Evolutionary conservation across 108 stramenopile genomes (phyloP), one percentile per base, ranked within the genome.

Genomic region (Nitzschia inconspicua): DNA sequence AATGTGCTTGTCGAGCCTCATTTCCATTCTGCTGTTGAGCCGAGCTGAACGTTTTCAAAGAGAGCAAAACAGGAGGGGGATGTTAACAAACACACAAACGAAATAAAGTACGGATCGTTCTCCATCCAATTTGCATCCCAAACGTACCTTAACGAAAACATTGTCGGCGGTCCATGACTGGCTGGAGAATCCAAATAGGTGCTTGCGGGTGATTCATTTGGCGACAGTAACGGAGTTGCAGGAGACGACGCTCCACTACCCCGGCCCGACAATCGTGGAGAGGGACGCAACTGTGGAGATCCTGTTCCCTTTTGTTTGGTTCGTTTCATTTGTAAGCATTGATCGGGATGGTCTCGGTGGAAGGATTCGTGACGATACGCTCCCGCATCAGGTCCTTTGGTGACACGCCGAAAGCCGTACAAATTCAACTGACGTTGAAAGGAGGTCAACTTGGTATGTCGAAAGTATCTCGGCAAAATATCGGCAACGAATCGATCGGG

Each of bases 281-380:
- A 81, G 44, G 80, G 60, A 14, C 72, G 46, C 28, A 80, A 20
- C 16, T 73, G 64, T 29, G 74, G 78, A 28, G 53, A 42, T 23
- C 35, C 53, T 22, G 66, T 30, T 47, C 78, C 78, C 75, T 88
- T 94, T 71, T 94, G 93, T 51, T 91, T 91, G 47, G 88, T 88
- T 26, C 93, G 84, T 54, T 88, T 91, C 89, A 91, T 91, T 55
- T 84, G 81, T 35, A 83, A 43, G 59, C 88, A 91, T 26, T 79
- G 85, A 24, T 96, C 94, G 18, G 86, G 89, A 44, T 89, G 77
- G 56, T 92, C 94, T 44, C 94, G 63, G 57, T 88, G 90, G 64
- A 97, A 98, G 53, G 73, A 73, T 55, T 94, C 91, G 79, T 97
- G 96, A 49, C 88, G 78, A 51, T 98, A 96, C 6, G 89, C 92